A percentile compares a stretch with the other conserved stretches of the same genome.
Evolutionary conservation across 2,329 filamentous ascomycete species (phyloP).

Genomic region (Cadophora malorum): DNA sequence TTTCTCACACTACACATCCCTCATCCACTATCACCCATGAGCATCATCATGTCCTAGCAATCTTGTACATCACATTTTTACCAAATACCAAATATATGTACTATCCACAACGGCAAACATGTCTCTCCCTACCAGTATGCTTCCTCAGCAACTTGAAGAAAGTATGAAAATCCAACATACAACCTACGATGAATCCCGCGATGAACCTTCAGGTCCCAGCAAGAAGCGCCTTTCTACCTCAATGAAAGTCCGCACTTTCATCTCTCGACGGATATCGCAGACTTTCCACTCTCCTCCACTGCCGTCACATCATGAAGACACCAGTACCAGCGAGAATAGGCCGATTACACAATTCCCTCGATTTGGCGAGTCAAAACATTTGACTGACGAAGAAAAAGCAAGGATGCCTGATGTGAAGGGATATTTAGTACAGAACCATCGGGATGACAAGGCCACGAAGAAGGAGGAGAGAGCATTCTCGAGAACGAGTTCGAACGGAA

Average conservation of each 20-base stretch:
- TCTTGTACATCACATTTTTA: conserved; percentile 4
- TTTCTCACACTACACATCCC: not conserved
- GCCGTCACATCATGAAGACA: not conserved
- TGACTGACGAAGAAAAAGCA: too few species aligned
- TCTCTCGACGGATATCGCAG: conserved; percentile 11
- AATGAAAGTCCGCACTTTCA: conserved; percentile 17
- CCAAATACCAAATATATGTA: not conserved
- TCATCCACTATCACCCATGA: too few species aligned
- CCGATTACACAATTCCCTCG: not conserved
- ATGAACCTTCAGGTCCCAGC: not conserved
- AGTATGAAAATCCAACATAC: conserved; percentile 29
- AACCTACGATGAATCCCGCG: conserved; percentile 24
- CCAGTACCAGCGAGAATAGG: not conserved
- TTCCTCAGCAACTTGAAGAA: not conserved
- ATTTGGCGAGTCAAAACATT: not conserved
- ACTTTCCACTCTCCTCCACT: not conserved
- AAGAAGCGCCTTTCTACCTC: not conserved
- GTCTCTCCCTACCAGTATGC: not conserved
- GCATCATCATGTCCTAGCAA: not conserved
- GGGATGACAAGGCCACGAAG: not conserved
- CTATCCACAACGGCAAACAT: conserved; percentile 1
- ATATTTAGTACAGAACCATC: too few species aligned
- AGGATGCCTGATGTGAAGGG: too few species aligned
- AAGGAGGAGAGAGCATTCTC: conserved; percentile 1
- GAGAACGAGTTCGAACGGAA: conserved; percentile 16